Base-by-base conservation (phyloP, 1,139 yeast genomes). In the Dujonia santamariae region DNA sequence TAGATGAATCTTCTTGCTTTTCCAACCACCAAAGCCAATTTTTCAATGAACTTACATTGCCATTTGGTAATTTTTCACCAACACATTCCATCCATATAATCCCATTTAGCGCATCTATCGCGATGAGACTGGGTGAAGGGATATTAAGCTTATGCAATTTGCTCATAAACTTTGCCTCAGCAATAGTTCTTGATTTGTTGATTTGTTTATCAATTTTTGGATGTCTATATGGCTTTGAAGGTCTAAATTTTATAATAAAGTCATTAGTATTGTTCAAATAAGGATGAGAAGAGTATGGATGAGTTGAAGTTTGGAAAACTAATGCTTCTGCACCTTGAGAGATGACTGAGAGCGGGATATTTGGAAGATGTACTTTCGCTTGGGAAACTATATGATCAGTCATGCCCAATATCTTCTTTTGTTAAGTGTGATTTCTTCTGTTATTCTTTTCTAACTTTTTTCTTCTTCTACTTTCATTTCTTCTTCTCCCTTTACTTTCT, bases 261-360 rank as follows among this genome's bases (percentile, higher is more conserved):
- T 63, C 55, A 3, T 45, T 34, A 1, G 48, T 42, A 34, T 61
- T 54, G 14, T 19, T 6, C 12, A 27, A 21, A 13, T 46, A 41
- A 17, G 54, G 50, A 32, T 31, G 43, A n/a, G 72, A 65, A 22
- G 71, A 51, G 51, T 82, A 88, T 12, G 97, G 97, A 54, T 87
- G 96, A 2, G 57, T 55, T 0, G 54, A 39, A 0, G 94, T 75
- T 21, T 67, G 59, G 54, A 84, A 86, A 2, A 88, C 92, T 16
- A 86, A 68, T 0, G 97, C 96, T 53, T 90, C 97, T 1, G 97
- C 97, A n/a, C 97, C 97, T 53, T 90, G 97, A 0, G 96, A 85
- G 2, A 86, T 64, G 28, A 80, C 67, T 2, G 57, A 50, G 9
- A 81, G 47, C 3, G 78, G 75, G 22, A 80, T 60, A 34, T 71